Percentiles rank a stretch among this genome's conserved stretches.
phyloP scores from a whole-genome alignment of 1,284 basidiomycete genomes.

The Tilletia setariae region DNA sequence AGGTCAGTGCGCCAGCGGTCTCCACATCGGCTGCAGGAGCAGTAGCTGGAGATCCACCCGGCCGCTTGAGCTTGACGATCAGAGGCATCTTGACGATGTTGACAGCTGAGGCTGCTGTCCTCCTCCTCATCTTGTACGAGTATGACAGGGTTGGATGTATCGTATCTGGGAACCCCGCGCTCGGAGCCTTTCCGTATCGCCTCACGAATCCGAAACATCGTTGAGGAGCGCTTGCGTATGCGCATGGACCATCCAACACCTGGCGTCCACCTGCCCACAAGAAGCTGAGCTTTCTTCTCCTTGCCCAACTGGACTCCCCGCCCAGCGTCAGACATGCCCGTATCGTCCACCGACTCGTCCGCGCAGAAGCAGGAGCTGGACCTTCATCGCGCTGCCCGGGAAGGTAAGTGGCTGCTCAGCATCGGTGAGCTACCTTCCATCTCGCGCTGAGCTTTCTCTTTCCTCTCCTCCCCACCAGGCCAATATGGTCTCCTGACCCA shows the following conservation, averaged over 20 bases:
- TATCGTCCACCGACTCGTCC: not conserved
- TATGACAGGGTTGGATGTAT: too few species aligned
- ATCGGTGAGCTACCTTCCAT: not conserved
- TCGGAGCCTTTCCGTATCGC: too few species aligned
- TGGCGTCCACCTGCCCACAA: too few species aligned
- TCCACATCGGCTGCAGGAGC: too few species aligned
- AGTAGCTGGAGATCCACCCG: not conserved
- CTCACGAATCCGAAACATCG: too few species aligned
- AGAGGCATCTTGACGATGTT: not conserved
- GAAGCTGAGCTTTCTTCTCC: not conserved
- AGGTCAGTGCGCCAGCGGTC: not conserved
- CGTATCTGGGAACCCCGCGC: too few species aligned
- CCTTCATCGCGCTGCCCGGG: slow-evolving; percentile 3
- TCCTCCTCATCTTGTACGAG: too few species aligned
- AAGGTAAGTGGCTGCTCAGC: slow-evolving; percentile 1
- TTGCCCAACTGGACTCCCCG: not conserved
- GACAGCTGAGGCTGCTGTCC: not conserved
- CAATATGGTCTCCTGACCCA: slow-evolving; percentile 12
- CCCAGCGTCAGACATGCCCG: not conserved
- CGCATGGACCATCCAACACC: not conserved
- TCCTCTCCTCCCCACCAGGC: not conserved
- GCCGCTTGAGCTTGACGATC: slow-evolving; percentile 15
- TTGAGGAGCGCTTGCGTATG: not conserved
- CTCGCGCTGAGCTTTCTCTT: not conserved
- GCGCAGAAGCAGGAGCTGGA: not conserved